Percentiles rank a stretch among this genome's conserved stretches.
Conservation (phyloP, 345 rosid genomes). For the Brassica napus region Da-Ae NC_063445.1:2860001-2860500, state of each 20-base stretch:
- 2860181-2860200: slow-evolving; percentile 94
- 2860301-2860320: no score
- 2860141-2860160: slow-evolving; percentile 93
- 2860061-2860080: not conserved
- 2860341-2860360: no score
- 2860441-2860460: slow-evolving; percentile 93
- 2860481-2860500: slow-evolving; percentile 97
- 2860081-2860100: not conserved
- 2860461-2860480: slow-evolving; percentile 99
- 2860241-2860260: slow-evolving; percentile 95
- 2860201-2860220: slow-evolving; percentile 99
- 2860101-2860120: slow-evolving; percentile 30
- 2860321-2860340: no score
- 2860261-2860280: slow-evolving; percentile 95
- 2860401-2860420: slow-evolving; percentile 94
- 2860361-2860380: no score
- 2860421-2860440: slow-evolving; percentile 98
- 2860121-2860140: slow-evolving; percentile 92
- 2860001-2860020: slow-evolving; percentile 88
- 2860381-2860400: slow-evolving; percentile 97
- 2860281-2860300: slow-evolving; percentile 98
- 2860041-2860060: slow-evolving; percentile 79
- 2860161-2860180: slow-evolving; percentile 90
- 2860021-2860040: slow-evolving; percentile 92
- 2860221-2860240: slow-evolving; percentile 95